Base-by-base conservation (phyloP, 2,329 filamentous ascomycete species). In the Cryphonectria radicalis region DNA sequence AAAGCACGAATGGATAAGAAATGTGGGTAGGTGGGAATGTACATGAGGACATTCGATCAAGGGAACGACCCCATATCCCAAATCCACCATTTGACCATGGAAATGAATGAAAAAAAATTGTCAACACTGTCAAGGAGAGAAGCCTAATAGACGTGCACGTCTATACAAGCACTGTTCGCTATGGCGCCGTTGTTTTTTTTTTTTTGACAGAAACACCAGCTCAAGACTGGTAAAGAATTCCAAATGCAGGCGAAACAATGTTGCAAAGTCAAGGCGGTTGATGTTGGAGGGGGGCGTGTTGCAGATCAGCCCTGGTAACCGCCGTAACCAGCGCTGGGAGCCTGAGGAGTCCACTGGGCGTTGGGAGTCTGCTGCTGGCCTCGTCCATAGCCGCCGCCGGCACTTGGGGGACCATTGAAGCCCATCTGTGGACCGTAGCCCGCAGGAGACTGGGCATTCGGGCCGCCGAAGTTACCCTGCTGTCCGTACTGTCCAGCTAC, bases 311-410 rank as follows among this genome's bases (percentile, higher is more conserved):
- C 87, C 81, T 90, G 89, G 80, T 91, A 91, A 73, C 88, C 86
- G 74, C 86, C 85, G 79, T 90, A 91, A 72, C 88, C 89, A 76
- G 88, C 89, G 80, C 85, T 86, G 79, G 89, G 88, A 69, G 84
- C 84, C 37, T 83, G 83, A 66, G 84, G 75, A 69, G 82, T 80
- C 88, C 88, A 89, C 77, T 88, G 87, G 73, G 84, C 79, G 74
- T 87, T 88, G 57, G 87, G 86, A 55, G 85, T 84, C 77, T 88
- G 86, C 76, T 88, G 86, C 76, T 90, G 88, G 75, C 93, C 93
- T 79, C 94, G 93, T 74, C 93, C 93, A 79, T 94, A 97, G 73
- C 93, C 93, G 77, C 37, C 37, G 10, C 93, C 93, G 76, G 93
- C 92, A 79, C 92, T 96, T 76, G 91, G 88, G 76, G 88, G 91